Evolutionary conservation across 805 yeast species (phyloP).

Genomic region (Kodamaea kakaduensis): DNA sequence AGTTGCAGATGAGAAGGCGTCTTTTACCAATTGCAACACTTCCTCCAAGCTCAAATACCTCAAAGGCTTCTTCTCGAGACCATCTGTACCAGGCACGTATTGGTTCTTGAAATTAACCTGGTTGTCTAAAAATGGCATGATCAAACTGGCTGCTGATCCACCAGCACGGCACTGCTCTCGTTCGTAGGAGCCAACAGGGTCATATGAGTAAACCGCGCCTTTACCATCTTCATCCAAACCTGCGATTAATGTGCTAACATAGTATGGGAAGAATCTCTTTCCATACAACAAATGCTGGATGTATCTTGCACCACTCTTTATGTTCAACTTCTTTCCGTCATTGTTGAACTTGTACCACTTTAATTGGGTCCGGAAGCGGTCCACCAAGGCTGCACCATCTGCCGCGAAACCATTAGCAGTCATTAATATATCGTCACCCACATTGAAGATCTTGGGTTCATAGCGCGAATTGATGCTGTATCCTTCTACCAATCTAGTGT

Average conservation of each 20-base stretch:
- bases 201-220: slow-evolving; percentile 94
- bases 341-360: slow-evolving; percentile 94
- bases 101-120: slow-evolving; percentile 97
- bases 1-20: slow-evolving; percentile 93
- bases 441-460: slow-evolving; percentile 83
- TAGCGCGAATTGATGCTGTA: slow-evolving; percentile 90
- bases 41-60: slow-evolving; percentile 74
- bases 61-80: slow-evolving; percentile 56
- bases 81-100: slow-evolving; percentile 67
- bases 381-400: slow-evolving; percentile 82
- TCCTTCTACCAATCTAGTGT: slow-evolving; percentile 94
- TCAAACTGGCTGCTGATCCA: slow-evolving; percentile 93
- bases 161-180: slow-evolving; percentile 97
- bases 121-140: slow-evolving; percentile 96
- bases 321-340: slow-evolving; percentile 59
- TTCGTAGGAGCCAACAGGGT: slow-evolving; percentile 97
- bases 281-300: slow-evolving; percentile 88
- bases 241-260: slow-evolving; percentile 90
- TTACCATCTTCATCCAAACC: slow-evolving; percentile 89
- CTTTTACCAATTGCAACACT: slow-evolving; percentile 82
- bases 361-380: slow-evolving; percentile 62
- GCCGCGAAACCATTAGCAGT: slow-evolving; percentile 97
- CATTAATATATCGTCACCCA: slow-evolving; percentile 83
- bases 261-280: slow-evolving; percentile 94
- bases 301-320: slow-evolving; percentile 80